Evolutionary conservation across 176 grass and related monocot species (phyloP).

Genomic region (Neostapfia colusana): DNA sequence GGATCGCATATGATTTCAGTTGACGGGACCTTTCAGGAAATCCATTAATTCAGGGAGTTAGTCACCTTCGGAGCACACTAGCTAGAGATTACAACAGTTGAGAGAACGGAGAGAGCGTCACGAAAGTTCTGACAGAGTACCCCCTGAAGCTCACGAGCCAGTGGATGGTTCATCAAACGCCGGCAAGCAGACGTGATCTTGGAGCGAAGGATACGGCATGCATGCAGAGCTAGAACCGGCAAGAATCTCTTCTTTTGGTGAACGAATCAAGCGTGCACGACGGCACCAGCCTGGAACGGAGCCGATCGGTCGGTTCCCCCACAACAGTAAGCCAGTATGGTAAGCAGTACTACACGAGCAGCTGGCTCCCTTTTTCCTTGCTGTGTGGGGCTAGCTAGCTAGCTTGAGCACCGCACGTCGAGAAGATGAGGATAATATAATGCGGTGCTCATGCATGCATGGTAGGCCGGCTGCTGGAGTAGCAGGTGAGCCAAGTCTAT

Average conservation of each 20-base stretch:
- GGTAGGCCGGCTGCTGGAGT: conserved; percentile 13
- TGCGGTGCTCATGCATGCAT: conserved; percentile 1
- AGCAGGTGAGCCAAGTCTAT: conserved; percentile 50
- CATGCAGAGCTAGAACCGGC: neutral
- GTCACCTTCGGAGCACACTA: neutral
- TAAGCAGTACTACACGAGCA: too few species aligned
- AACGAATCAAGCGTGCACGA: neutral
- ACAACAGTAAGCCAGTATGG: neutral
- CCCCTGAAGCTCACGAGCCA: too few species aligned
- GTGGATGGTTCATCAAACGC: neutral
- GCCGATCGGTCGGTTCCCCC: neutral
- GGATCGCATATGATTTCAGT: neutral
- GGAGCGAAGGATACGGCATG: neutral
- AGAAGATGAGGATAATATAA: conserved; percentile 42
- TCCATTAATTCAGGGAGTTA: neutral
- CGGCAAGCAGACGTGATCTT: neutral
- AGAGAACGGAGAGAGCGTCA: neutral
- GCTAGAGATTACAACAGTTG: neutral
- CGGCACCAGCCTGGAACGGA: conserved; percentile 29
- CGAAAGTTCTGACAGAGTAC: too few species aligned
- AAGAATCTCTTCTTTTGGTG: neutral
- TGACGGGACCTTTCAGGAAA: neutral
- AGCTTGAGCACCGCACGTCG: conserved; percentile 19
- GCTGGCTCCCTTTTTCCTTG: too few species aligned
- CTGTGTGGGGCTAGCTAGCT: too few species aligned